Percentiles rank a stretch among this genome's conserved stretches.
Evolutionary conservation across 306 rosid species (phyloP).

Genomic region (Quercus dentata): DNA sequence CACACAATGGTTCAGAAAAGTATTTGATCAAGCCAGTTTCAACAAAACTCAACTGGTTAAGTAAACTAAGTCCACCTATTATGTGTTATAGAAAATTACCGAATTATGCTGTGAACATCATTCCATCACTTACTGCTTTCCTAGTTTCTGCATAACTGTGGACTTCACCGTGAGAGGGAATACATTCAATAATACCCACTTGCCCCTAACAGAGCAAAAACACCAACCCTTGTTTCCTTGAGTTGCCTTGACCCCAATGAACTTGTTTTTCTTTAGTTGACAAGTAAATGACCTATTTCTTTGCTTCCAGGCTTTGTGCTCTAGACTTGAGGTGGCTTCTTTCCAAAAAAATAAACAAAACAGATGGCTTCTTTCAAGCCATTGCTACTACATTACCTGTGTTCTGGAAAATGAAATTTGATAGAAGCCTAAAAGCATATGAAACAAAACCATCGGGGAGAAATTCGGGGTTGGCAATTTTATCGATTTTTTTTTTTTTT

Average conservation of each 20-base stretch:
- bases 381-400: background rate
- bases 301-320: constrained; percentile 23
- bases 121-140: too few relatives aligned
- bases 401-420: background rate
- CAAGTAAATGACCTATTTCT: constrained; percentile 13
- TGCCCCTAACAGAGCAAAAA: background rate
- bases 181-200: too few relatives aligned
- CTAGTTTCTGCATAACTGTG: too few relatives aligned
- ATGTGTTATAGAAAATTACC: too few relatives aligned
- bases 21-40: too few relatives aligned
- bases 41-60: too few relatives aligned
- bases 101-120: too few relatives aligned
- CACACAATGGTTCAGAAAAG: too few relatives aligned
- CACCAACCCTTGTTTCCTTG: background rate
- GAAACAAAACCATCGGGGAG: background rate
- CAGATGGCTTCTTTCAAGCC: background rate
- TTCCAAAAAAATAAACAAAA: background rate
- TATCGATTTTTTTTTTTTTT: too few relatives aligned
- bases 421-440: background rate
- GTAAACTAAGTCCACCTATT: too few relatives aligned
- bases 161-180: too few relatives aligned
- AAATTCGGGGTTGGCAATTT: background rate
- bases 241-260: background rate
- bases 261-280: background rate
- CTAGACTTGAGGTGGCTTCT: background rate